phyloP scores from a whole-genome alignment of 257 asterid species.

The Solanum chiquidenum region DNA sequence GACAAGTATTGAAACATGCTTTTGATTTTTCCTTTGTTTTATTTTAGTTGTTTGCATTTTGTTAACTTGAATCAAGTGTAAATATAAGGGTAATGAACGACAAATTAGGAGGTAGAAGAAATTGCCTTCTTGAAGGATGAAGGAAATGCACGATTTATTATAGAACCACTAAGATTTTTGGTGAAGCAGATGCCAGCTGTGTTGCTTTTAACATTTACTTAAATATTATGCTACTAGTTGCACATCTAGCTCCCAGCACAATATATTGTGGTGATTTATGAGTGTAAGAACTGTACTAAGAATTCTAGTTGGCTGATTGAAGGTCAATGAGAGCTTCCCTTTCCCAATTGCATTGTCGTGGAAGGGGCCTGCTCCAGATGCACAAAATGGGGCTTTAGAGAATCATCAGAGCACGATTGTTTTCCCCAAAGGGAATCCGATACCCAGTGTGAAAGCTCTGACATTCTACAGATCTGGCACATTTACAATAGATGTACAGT shows the following conservation, averaged over 20 bases:
- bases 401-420: constrained; percentile 66
- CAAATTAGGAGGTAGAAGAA: background rate
- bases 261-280: background rate
- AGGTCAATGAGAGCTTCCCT: constrained; percentile 79
- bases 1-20: background rate
- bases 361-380: constrained; percentile 61
- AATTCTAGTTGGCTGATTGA: background rate
- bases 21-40: background rate
- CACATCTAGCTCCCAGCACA: background rate
- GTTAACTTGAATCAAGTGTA: background rate
- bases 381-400: constrained; percentile 50
- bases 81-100: background rate
- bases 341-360: constrained; percentile 70
- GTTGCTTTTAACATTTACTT: background rate
- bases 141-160: background rate
- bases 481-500: constrained; percentile 58
- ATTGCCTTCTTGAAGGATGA: background rate
- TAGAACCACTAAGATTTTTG: background rate
- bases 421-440: constrained; percentile 79
- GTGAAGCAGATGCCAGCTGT: background rate
- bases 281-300: background rate
- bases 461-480: constrained; percentile 75
- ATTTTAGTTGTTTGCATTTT: background rate
- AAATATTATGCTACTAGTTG: background rate
- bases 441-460: constrained; percentile 86